Conservation (phyloP, 2,329 filamentous ascomycete genomes). For the Tothia fuscella region DNA sequence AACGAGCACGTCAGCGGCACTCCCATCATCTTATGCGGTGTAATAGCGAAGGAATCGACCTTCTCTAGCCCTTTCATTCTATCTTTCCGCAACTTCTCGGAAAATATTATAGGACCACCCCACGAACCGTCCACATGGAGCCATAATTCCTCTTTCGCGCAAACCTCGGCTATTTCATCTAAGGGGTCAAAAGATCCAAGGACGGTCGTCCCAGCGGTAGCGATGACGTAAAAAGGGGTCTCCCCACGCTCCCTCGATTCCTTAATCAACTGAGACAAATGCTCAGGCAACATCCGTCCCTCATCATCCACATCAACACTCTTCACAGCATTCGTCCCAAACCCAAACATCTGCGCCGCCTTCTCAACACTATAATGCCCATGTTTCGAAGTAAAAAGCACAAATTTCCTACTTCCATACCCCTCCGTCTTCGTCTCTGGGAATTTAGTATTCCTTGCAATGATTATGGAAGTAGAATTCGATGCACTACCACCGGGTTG, state of each 20-base stretch:
- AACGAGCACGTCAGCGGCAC: slow-evolving; percentile 86
- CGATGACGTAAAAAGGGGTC: slow-evolving; percentile 89
- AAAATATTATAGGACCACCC: slow-evolving; percentile 79
- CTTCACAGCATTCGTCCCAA: slow-evolving; percentile 65
- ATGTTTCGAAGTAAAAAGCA: slow-evolving; percentile 78
- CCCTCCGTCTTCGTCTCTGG: slow-evolving; percentile 65
- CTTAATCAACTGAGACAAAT: slow-evolving; percentile 51
- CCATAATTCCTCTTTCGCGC: slow-evolving; percentile 65
- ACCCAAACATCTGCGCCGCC: slow-evolving; percentile 78
- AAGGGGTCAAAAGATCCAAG: slow-evolving; percentile 82
- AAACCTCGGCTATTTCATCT: slow-evolving; percentile 54
- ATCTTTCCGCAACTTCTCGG: slow-evolving; percentile 40
- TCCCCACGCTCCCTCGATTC: slow-evolving; percentile 53
- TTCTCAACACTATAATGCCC: slow-evolving; percentile 95
- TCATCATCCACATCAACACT: slow-evolving; percentile 58
- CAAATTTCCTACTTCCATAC: slow-evolving; percentile 45
- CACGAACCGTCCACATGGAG: slow-evolving; percentile 86
- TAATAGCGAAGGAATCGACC: slow-evolving; percentile 75
- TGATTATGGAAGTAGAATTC: slow-evolving; percentile 73
- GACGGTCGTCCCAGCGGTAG: slow-evolving; percentile 90
- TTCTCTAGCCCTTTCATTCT: slow-evolving; percentile 60
- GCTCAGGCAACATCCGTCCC: slow-evolving; percentile 59
- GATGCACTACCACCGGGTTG: slow-evolving; percentile 73
- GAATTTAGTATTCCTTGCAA: slow-evolving; percentile 77
- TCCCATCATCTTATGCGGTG: slow-evolving; percentile 96